Conservation (phyloP, 768 basidiomycete genomes). For the Paxillus involutus region DNA sequence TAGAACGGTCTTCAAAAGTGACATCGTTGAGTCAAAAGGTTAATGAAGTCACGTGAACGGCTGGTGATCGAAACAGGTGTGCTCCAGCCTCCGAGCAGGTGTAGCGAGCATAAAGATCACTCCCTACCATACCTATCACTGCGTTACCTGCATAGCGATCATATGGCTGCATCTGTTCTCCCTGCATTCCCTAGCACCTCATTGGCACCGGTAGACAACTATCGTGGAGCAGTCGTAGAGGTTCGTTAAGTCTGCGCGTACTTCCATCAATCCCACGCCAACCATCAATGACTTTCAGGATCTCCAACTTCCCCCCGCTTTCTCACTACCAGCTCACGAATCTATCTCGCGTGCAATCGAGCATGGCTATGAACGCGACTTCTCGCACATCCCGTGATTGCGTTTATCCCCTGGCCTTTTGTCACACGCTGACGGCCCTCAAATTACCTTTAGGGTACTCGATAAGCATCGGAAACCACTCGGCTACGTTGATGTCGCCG, state of each 20-base stretch:
- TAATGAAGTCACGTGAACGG: no score
- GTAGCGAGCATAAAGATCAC: no score
- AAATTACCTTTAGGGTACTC: conserved; percentile 56
- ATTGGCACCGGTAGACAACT: conserved; percentile 47
- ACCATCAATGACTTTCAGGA: conserved; percentile 42
- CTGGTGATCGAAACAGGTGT: no score
- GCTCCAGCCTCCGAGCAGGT: no score
- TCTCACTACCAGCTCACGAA: conserved; percentile 72
- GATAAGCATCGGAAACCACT: conserved; percentile 70
- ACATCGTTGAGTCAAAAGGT: no score
- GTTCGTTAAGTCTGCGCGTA: conserved; percentile 34
- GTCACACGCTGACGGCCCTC: not conserved
- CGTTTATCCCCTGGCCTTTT: not conserved
- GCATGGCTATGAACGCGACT: conserved; percentile 90
- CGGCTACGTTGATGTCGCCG: conserved; percentile 81
- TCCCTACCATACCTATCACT: not conserved
- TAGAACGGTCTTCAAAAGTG: no score
- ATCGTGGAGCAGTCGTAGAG: conserved; percentile 90
- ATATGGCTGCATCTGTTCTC: conserved; percentile 9
- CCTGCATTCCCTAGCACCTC: not conserved
- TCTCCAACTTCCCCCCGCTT: conserved; percentile 84
- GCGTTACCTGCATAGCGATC: not conserved
- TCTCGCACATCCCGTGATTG: conserved; percentile 86
- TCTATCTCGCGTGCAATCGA: conserved; percentile 77
- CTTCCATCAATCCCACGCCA: not conserved